Percentiles rank a stretch among this genome's conserved stretches.
Conservation (phyloP, 306 rosid species). For the Arachis stenosperma region DNA sequence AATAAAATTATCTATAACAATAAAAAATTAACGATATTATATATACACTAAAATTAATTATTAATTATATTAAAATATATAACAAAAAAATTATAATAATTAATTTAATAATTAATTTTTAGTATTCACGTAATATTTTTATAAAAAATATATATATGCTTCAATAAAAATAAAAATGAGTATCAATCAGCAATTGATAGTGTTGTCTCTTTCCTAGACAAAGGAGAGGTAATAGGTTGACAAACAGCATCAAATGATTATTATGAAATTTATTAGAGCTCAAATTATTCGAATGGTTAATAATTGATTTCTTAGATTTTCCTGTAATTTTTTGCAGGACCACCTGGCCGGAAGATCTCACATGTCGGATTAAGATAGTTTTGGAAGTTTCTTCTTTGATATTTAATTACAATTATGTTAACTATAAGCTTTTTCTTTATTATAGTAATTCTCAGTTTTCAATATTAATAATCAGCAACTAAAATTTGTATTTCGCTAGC, state of each 20-base stretch:
- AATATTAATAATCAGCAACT: too few species aligned
- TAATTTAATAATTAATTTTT: too few species aligned
- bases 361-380: constrained; percentile 9
- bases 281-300: constrained; percentile 23
- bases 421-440: neutral
- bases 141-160: too few species aligned
- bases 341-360: constrained; percentile 36
- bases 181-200: constrained; percentile 30
- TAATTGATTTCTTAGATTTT: constrained; percentile 5
- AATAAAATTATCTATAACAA: too few species aligned
- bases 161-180: neutral
- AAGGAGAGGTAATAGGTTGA: constrained; percentile 37
- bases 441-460: neutral
- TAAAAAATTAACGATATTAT: too few species aligned
- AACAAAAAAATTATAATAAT: too few species aligned
- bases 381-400: neutral
- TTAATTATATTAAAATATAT: too few species aligned
- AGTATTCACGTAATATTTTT: too few species aligned
- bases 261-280: neutral
- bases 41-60: too few species aligned
- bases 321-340: constrained; percentile 10
- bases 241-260: constrained; percentile 39
- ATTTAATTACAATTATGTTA: neutral
- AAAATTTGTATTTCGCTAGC: too few species aligned
- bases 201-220: constrained; percentile 58